Evolutionary conservation across 2,329 filamentous ascomycete genomes (phyloP).

Genomic region (Catunica adiposa): DNA sequence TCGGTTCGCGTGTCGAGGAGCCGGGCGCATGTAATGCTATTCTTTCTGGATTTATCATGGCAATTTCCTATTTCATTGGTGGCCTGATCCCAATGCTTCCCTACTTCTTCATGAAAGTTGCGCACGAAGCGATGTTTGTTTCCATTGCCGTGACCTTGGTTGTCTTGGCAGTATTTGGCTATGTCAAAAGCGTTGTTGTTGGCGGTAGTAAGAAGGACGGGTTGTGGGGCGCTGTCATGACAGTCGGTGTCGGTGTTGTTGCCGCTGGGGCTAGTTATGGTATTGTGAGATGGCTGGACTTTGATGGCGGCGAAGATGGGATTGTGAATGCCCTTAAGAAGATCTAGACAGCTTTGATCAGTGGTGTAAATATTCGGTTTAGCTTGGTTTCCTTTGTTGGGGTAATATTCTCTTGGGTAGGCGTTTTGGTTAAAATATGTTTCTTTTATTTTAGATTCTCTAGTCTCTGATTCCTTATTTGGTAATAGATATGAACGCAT

Average conservation of each 20-base stretch:
- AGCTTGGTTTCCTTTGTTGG: neutral
- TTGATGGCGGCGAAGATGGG: conserved; percentile 1
- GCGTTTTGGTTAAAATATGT: neutral
- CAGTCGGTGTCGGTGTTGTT: conserved; percentile 45
- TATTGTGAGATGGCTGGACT: conserved; percentile 41
- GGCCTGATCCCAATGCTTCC: conserved; percentile 55
- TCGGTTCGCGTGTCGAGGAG: conserved; percentile 34
- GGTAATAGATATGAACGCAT: too few species aligned
- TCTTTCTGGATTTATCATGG: conserved; percentile 48
- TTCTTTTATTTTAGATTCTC: neutral
- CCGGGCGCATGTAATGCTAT: conserved; percentile 28
- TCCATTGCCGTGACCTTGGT: conserved; percentile 44
- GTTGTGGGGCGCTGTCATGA: conserved; percentile 44
- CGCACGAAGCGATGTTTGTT: conserved; percentile 36
- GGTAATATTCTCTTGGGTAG: neutral
- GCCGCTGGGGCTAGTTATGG: conserved; percentile 50
- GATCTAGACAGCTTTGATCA: neutral
- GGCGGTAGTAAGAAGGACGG: conserved; percentile 27
- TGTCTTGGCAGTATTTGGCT: conserved; percentile 47
- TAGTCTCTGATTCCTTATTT: too few species aligned
- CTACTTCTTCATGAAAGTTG: conserved; percentile 41
- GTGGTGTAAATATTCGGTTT: neutral
- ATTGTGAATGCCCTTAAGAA: conserved; percentile 1
- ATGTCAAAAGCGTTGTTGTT: conserved; percentile 42
- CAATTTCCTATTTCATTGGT: conserved; percentile 52